Percentiles rank a stretch among this genome's conserved stretches.
Conservation (phyloP, 768 basidiomycete genomes). For the Boletus vermiculosoides region DNA sequence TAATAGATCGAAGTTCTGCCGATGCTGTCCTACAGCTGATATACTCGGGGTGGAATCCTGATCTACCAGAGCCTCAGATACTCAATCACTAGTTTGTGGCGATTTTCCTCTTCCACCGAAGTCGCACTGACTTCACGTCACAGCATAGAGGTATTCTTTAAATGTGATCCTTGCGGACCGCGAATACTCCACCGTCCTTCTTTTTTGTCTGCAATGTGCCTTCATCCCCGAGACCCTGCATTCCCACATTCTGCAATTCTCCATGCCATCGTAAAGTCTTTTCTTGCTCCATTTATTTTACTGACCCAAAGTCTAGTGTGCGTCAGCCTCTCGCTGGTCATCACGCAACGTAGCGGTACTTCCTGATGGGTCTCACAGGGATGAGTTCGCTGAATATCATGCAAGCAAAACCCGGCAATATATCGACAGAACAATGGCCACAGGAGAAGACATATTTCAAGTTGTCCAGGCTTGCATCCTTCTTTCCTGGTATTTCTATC, state of each 20-base stretch:
- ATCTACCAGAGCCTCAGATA: constrained; percentile 72
- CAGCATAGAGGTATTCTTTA: constrained; percentile 87
- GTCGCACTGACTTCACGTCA: constrained; percentile 11
- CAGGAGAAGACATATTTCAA: constrained; percentile 80
- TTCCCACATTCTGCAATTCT: constrained; percentile 90
- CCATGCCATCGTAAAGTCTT: constrained; percentile 75
- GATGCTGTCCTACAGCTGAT: constrained; percentile 66
- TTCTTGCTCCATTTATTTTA: constrained; percentile 1
- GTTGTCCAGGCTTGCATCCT: constrained; percentile 87
- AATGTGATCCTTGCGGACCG: constrained; percentile 83
- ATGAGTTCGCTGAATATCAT: constrained; percentile 85
- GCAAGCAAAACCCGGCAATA: constrained; percentile 84
- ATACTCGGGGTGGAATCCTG: constrained; percentile 81
- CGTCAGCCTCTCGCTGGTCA: constrained; percentile 80
- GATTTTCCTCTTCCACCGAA: constrained; percentile 6
- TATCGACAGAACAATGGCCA: constrained; percentile 89
- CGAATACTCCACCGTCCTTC: constrained; percentile 79
- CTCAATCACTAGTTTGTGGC: constrained; percentile 73
- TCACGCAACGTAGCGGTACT: constrained; percentile 63
- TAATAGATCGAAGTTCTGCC: constrained; percentile 38
- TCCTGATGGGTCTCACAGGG: constrained; percentile 75
- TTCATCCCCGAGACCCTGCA: constrained; percentile 75
- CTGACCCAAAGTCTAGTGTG: constrained; percentile 51
- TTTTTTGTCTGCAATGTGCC: constrained; percentile 74
- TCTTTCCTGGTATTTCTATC: constrained; percentile 89